Evolutionary conservation across 1,139 yeast genomes (phyloP).

Genomic region (Meyerozyma smithsonii): DNA sequence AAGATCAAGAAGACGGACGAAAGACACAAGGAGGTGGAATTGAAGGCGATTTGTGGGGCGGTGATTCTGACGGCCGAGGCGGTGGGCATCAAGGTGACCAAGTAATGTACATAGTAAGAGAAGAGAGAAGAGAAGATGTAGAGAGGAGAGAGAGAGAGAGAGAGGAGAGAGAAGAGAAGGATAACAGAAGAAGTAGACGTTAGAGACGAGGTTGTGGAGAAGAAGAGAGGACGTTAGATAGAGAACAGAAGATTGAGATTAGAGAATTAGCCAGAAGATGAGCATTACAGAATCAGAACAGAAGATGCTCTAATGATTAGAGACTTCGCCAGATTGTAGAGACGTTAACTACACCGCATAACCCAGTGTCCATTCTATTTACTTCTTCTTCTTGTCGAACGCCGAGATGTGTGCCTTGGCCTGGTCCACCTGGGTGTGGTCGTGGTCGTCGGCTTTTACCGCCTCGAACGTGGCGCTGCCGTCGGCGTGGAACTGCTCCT

Average conservation of each 20-base stretch:
- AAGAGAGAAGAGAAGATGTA: constrained; percentile 4
- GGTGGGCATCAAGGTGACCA: constrained; percentile 79
- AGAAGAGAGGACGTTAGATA: too few species aligned
- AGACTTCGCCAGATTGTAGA: too few species aligned
- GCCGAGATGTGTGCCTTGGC: constrained; percentile 95
- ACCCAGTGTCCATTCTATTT: too few species aligned
- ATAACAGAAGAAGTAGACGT: too few species aligned
- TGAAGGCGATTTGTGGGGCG: constrained; percentile 76
- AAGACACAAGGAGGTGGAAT: constrained; percentile 64
- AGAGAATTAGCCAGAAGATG: too few species aligned
- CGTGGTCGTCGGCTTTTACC: constrained; percentile 52
- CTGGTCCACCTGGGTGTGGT: constrained; percentile 85
- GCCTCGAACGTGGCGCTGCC: constrained; percentile 32
- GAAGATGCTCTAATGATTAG: too few species aligned
- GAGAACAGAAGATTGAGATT: too few species aligned
- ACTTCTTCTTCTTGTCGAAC: constrained; percentile 69
- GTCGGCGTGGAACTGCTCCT: constrained; percentile 28
- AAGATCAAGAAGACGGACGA: constrained; percentile 86
- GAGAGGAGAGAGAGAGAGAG: constrained; percentile 1
- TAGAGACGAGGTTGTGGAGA: not conserved
- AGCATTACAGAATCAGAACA: too few species aligned
- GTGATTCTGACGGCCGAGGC: constrained; percentile 83
- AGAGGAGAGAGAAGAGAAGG: not conserved
- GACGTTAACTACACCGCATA: too few species aligned
- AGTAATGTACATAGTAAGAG: constrained; percentile 25